Conservation (phyloP, 1,284 basidiomycete species). For the Kalmanozyma brasiliensis region DNA sequence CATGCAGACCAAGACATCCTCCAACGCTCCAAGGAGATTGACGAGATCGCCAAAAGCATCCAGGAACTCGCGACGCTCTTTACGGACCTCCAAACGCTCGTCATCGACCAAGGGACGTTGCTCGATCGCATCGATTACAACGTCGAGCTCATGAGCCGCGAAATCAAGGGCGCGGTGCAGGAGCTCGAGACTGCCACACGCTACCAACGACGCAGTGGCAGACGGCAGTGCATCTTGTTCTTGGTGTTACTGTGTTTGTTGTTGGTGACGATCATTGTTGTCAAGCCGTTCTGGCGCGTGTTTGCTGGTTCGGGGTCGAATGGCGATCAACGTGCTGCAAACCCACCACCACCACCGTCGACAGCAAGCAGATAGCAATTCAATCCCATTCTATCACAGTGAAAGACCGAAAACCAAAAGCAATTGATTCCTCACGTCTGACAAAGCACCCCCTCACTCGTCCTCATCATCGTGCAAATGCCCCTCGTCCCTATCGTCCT, state of each 20-base stretch:
- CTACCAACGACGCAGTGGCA: slow-evolving; percentile 91
- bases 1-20: slow-evolving; percentile 41
- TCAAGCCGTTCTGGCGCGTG: slow-evolving; percentile 74
- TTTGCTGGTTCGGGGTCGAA: slow-evolving; percentile 3
- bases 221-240: slow-evolving; percentile 91
- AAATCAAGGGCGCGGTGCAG: slow-evolving; percentile 83
- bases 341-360: too few relatives aligned
- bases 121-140: slow-evolving; percentile 98
- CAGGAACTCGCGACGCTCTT: slow-evolving; percentile 91
- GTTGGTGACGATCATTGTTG: slow-evolving; percentile 80
- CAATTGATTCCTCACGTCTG: neutral
- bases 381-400: neutral
- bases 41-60: slow-evolving; percentile 91
- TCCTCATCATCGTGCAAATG: slow-evolving; percentile 6
- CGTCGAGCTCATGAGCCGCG: slow-evolving; percentile 86
- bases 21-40: slow-evolving; percentile 76
- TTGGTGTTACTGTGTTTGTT: slow-evolving; percentile 88
- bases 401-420: neutral
- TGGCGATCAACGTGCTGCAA: too few relatives aligned
- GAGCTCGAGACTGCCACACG: slow-evolving; percentile 87
- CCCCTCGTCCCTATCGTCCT: slow-evolving; percentile 21
- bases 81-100: slow-evolving; percentile 88
- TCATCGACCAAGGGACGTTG: slow-evolving; percentile 97
- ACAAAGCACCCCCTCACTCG: too few relatives aligned
- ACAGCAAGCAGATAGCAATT: too few relatives aligned